Base-by-base conservation (phyloP, 2,329 filamentous ascomycete species). In the Alternaria triticimaculans region DNA sequence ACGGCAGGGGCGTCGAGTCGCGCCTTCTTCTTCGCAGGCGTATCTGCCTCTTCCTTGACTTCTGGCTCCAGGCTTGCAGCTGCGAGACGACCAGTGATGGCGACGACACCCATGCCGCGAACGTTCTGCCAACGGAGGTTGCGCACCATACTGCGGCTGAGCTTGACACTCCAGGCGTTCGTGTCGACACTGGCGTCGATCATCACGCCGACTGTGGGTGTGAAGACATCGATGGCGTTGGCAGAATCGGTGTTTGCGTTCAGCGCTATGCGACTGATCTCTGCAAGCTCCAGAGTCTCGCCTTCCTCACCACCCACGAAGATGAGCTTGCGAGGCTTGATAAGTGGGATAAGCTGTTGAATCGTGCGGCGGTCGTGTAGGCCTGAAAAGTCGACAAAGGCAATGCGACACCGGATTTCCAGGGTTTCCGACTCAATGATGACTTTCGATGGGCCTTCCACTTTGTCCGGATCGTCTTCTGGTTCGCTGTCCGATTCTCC, bases 161-260 rank as follows among this genome's bases (percentile, higher is more conserved):
- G 86, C 80, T 94, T 97, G 64, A 99, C 92, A 23, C 92, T 90
- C 96, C 96, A 99, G 5, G 96, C 94, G 77, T 98, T 97, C 6
- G 95, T 98, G 78, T 99, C 96, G 45, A 98, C 95, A 75, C 94
- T 97, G 12, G 95, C 96, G 79, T 99, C 90, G 45, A 99, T 86
- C 14, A 86, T 84, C 33, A 87, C 84, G 23, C 94, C 94, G n/a
- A 92, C 84, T 10, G 83, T 80, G 1, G 96, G 96, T 0, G 93
- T 94, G 76, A 95, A 95, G 6, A 99, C 92, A 67, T 94, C 86
- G 18, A 84, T 82, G 49, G 82, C 81, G 6, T 79, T 81, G 2
- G 80, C 76, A 1, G 80, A 76, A 12, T 83, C 82, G 12, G 80
- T 78, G 64, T 83, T 85, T 14, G 81, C 81, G 30, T 81, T 82